A percentile compares a stretch with the other conserved stretches of the same genome.
Conservation (phyloP, 345 rosid species). For the Trapa bicornis region DNA sequence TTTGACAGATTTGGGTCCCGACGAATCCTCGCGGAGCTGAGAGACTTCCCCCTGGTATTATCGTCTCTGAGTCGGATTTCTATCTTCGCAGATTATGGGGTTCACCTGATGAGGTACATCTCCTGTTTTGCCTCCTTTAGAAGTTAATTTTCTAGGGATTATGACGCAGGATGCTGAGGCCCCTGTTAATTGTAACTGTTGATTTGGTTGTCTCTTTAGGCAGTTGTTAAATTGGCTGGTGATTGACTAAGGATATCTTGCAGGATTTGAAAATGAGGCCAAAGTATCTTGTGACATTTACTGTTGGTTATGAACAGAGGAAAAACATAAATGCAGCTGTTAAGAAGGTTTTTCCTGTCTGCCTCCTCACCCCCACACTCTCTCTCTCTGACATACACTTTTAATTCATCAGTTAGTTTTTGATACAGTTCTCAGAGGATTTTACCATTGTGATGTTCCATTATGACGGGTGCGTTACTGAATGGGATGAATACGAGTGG, state of each 20-base stretch:
- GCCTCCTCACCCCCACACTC: not conserved
- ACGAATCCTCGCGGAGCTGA: constrained; percentile 92
- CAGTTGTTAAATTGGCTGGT: too few species aligned
- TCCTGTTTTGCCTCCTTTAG: constrained; percentile 31
- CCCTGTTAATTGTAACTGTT: not conserved
- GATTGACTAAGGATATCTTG: constrained; percentile 21
- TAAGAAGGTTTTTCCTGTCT: constrained; percentile 41
- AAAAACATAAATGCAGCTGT: constrained; percentile 68
- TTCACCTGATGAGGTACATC: constrained; percentile 58
- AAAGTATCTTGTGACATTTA: constrained; percentile 76
- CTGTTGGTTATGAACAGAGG: constrained; percentile 77
- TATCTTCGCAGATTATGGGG: constrained; percentile 78
- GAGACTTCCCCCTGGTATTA: constrained; percentile 71
- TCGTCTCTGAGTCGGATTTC: constrained; percentile 68
- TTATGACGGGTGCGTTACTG: constrained; percentile 72
- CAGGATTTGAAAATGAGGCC: constrained; percentile 59
- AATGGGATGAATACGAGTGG: constrained; percentile 95
- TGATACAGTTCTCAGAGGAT: constrained; percentile 69
- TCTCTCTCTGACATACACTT: not conserved
- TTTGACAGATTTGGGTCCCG: constrained; percentile 75
- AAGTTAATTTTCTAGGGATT: constrained; percentile 23
- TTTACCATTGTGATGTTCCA: constrained; percentile 83
- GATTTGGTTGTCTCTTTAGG: not conserved
- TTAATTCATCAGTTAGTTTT: not conserved
- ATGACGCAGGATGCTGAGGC: not conserved